Base-by-base conservation (phyloP, 306 rosid species). In the Urtica urens region DNA sequence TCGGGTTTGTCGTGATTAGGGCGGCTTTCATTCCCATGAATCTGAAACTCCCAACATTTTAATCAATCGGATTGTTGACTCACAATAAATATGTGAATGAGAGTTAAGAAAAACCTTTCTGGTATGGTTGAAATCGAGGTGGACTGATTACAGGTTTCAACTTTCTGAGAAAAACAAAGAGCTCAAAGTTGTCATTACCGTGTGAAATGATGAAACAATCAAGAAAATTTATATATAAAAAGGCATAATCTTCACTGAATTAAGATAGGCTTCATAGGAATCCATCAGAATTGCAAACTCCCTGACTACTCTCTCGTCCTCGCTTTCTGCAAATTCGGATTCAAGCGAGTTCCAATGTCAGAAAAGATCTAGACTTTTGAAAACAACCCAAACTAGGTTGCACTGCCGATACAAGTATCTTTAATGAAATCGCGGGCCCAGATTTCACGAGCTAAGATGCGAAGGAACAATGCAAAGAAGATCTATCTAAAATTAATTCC, bases 11-110 rank as follows among this genome's bases (percentile, higher is more conserved):
- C 15, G 96, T 75, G 59, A 85, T 17, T 47, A 92, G 16, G 50
- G 86, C 83, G 38, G 83, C 87, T 75, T 78, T 92, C 93, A 92
- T 78, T 72, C 93, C 96, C 94, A 92, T 85, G 68, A 92, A 85
- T 71, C 99, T 92, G 72, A 62, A 64, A 52, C 29, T 7, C 14
- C 11, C 2, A 21, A 23, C 13, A 9, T 35, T 4, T 35, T 3
- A 3, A 35, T 35, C 11, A n/a, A n/a, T n/a, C n/a, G n/a, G n/a
- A n/a, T 7, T 35, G 3, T 35, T 3, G 15, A 13, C 40, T 4
- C 15, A 35, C 15, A 16, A 35, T 35, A 13, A 35, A 7, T 3
- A 5, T 35, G 7, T 13, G 2, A 13, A 35, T 35, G 40, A 35
- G 0, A 9, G 5, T 49, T n/a, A 16, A 49, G 27, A 26, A 58